Base-by-base conservation (phyloP, 768 basidiomycete genomes). In the Nevesoporus exiguus region DNA sequence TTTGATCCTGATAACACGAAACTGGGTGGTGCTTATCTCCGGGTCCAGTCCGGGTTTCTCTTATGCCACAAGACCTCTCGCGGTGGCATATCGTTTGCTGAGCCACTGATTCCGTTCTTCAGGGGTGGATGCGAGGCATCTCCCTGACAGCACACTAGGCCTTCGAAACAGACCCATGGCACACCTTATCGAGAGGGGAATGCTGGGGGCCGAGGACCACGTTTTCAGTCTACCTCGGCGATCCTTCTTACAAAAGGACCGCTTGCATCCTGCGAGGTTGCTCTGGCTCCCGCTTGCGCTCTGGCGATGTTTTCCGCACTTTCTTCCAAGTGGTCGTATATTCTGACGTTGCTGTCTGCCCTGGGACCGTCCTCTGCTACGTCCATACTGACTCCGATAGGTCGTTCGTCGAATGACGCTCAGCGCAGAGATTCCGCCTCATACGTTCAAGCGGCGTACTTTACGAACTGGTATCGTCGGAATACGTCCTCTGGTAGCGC, bases 361-460 rank as follows among this genome's bases (percentile, higher is more conserved):
- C 21, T 65, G 34, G 52, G 43, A 36, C n/a, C 37, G 48, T 58
- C 56, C 33, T 37, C 45, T 50, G 54, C 55, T n/a, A 55, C 47
- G 14, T 55, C 61, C 45, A 21, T 63, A 19, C 41, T 34, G 54
- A 54, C 63, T 3, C 34, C 46, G 5, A 3, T 10, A 14, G 33
- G 34, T n/a, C 7, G 9, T 47, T 19, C 47, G 1, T 45, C 39
- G 2, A 57, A 57, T 42, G 24, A 4, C 46, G 51, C 56, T 6
- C 58, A 55, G 17, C 61, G 39, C 41, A 57, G 51, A 27, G 58
- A 47, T 22, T 52, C 62, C 4, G n/a, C 21, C 13, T 60, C 62
- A 2, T 71, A 73, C 49, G 50, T 73, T 21, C 71, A 72, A 39
- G 70, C 59, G 5, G 73, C 63, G 4, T 74, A 73, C 56, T 73